A percentile compares a stretch with the other conserved stretches of the same genome.
phyloP scores from a whole-genome alignment of 148 eudicot species.

The Chenopodium quinoa region DNA sequence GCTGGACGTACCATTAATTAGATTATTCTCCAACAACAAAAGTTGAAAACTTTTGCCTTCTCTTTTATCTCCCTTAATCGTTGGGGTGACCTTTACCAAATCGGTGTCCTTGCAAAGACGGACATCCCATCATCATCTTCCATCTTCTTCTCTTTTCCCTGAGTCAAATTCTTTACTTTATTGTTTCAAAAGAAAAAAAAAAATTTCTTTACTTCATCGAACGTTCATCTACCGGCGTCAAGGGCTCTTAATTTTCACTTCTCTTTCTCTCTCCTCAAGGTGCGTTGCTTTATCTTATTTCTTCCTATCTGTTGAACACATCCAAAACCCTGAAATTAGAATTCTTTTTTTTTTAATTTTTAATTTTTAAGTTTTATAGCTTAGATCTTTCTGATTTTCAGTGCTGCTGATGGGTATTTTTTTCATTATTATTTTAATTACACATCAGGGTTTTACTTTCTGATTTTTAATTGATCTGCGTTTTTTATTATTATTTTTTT shows the following conservation, averaged over 20 bases:
- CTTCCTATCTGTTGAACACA: neutral
- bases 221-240: neutral
- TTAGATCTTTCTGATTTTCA: neutral
- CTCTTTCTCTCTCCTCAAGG: neutral
- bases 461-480: conserved; percentile 9
- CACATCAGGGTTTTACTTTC: conserved; percentile 19
- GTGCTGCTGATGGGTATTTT: neutral
- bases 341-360: neutral
- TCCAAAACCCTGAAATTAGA: neutral
- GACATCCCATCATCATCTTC: neutral
- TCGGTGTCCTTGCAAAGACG: conserved; percentile 5
- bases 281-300: neutral
- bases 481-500: neutral
- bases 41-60: neutral
- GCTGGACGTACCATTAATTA: too few relatives aligned
- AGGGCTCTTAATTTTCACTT: neutral
- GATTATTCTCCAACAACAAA: too few relatives aligned
- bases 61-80: neutral
- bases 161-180: neutral
- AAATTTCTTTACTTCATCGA: neutral
- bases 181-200: too few relatives aligned
- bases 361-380: neutral
- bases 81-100: conserved; percentile 27
- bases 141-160: neutral
- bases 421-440: neutral